A percentile compares a stretch with the other conserved stretches of the same genome.
Conservation (phyloP, 129 eudicot genomes). For the Helichrysum umbraculigerum region DNA sequence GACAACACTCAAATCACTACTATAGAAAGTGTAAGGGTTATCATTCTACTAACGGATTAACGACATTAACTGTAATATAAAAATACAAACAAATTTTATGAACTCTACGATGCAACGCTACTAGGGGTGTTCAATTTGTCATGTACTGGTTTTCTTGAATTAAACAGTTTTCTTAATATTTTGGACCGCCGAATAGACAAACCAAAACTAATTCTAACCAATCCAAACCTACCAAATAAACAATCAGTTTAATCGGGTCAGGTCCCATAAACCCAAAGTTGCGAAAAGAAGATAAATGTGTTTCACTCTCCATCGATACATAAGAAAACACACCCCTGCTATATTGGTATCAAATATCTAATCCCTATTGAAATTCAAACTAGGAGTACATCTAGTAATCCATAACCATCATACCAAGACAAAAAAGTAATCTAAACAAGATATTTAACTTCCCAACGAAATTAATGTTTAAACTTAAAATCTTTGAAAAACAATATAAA, state of each 20-base stretch:
- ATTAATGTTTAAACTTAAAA: too few relatives aligned
- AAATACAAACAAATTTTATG: not conserved
- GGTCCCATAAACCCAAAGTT: not conserved
- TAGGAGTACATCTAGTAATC: not conserved
- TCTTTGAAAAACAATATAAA: not conserved
- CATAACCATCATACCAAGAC: not conserved
- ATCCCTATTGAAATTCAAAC: not conserved
- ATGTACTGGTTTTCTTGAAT: not conserved
- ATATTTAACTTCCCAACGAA: too few relatives aligned
- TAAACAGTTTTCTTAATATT: not conserved
- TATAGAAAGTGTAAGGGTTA: not conserved
- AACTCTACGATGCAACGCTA: not conserved
- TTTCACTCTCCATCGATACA: not conserved
- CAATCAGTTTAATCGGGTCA: too few relatives aligned
- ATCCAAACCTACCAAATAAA: not conserved
- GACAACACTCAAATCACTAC: not conserved
- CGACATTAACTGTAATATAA: not conserved
- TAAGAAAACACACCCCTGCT: not conserved
- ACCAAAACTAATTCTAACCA: not conserved
- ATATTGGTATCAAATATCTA: not conserved
- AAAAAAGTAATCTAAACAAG: not conserved
- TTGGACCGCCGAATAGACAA: not conserved
- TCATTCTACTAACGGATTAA: conserved; percentile 6
- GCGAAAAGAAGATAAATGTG: not conserved
- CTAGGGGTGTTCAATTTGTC: not conserved